A percentile compares a stretch with the other conserved stretches of the same genome.
Evolutionary conservation across 129 eudicot genomes (phyloP).

Genomic region (Helichrysum umbraculigerum): DNA sequence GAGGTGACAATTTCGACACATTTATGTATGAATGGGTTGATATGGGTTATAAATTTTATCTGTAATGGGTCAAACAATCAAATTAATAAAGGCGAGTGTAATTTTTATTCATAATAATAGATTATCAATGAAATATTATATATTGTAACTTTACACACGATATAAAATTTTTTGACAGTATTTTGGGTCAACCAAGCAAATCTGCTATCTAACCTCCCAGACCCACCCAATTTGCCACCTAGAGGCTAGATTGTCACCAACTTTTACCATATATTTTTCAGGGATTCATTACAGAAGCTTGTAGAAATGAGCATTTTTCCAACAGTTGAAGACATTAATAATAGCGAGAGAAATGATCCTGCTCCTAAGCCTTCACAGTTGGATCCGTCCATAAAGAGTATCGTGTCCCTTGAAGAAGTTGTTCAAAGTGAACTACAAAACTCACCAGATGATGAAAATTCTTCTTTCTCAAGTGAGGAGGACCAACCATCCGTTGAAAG

Average conservation of each 20-base stretch:
- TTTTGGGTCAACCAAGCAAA: not conserved
- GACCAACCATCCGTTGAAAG: conserved; percentile 73
- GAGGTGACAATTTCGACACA: conserved; percentile 4
- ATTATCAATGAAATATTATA: too few relatives aligned
- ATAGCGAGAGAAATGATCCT: conserved; percentile 12
- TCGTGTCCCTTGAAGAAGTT: conserved; percentile 65
- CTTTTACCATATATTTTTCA: conserved; percentile 34
- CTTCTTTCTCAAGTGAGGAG: conserved; percentile 77
- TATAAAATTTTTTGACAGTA: too few relatives aligned
- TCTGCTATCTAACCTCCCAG: not conserved
- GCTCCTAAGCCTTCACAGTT: conserved; percentile 21
- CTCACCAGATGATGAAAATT: conserved; percentile 60
- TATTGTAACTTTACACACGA: not conserved
- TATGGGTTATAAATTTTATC: not conserved
- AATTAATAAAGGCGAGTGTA: not conserved
- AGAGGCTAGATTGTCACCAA: not conserved
- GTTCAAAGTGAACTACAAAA: conserved; percentile 66
- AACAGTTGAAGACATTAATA: conserved; percentile 18
- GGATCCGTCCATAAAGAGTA: conserved; percentile 48
- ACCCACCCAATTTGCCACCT: not conserved
- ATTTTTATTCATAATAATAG: not conserved
- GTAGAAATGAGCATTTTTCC: conserved; percentile 45
- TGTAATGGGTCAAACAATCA: not conserved
- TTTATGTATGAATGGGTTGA: not conserved
- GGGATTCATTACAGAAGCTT: conserved; percentile 61